Evolutionary conservation across 805 yeast species (phyloP).

Genomic region (Scheffersomyces coipomensis): DNA sequence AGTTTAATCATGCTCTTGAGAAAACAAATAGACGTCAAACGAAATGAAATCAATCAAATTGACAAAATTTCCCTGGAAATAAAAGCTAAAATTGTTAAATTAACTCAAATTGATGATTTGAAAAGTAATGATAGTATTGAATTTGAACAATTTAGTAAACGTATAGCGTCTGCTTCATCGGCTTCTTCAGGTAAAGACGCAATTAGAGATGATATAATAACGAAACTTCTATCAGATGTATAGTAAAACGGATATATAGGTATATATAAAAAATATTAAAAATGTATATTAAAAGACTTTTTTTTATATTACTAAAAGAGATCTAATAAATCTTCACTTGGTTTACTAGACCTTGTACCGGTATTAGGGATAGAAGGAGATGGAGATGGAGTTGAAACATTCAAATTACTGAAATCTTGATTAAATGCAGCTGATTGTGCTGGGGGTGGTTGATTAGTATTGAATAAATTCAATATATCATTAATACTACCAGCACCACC

Average conservation of each 20-base stretch:
- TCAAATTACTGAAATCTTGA: conserved; percentile 11
- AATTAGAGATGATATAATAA: conserved; percentile 8
- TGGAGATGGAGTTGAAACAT: conserved; percentile 3
- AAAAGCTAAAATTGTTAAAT: conserved; percentile 29
- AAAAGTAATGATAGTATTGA: neutral
- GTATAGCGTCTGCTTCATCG: neutral
- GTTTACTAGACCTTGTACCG: conserved; percentile 5
- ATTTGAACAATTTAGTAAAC: neutral
- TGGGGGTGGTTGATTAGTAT: conserved; percentile 11
- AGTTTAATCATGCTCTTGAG: conserved; percentile 72
- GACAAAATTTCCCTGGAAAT: conserved; percentile 39
- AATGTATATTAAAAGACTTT: neutral
- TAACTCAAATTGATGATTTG: conserved; percentile 12
- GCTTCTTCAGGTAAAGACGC: neutral
- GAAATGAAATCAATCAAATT: conserved; percentile 48
- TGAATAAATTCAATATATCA: conserved; percentile 50
- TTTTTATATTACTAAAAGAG: conserved; percentile 26
- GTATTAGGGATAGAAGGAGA: conserved; percentile 1
- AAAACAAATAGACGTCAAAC: conserved; percentile 66
- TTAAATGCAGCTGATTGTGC: conserved; percentile 4
- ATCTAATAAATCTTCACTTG: conserved; percentile 35
- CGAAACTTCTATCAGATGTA: conserved; percentile 7
- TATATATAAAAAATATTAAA: neutral
- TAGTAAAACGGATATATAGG: neutral
- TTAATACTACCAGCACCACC: conserved; percentile 13